phyloP scores from a whole-genome alignment of 345 rosid genomes.

The Aquilaria malaccensis region DNA sequence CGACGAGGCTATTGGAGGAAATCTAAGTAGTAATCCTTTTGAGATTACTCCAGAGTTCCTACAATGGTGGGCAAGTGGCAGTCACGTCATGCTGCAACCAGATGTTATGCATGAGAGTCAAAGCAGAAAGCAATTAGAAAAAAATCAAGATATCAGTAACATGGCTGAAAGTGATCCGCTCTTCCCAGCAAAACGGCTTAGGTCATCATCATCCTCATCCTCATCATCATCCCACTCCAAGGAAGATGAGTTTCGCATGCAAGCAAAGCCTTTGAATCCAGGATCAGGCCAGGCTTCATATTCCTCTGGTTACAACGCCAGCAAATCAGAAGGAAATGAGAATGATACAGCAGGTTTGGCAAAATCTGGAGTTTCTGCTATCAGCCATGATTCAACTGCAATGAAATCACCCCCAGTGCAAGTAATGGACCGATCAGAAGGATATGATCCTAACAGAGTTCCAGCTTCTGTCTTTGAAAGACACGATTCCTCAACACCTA shows the following conservation, averaged over 20 bases:
- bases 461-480: constrained; percentile 49
- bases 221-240: constrained; percentile 32
- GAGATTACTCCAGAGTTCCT: constrained; percentile 10
- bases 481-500: constrained; percentile 26
- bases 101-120: constrained; percentile 10
- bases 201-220: constrained; percentile 26
- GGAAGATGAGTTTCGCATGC: constrained; percentile 20
- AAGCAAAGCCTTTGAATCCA: constrained; percentile 8
- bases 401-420: constrained; percentile 63
- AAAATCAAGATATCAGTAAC: constrained; percentile 4
- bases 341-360: constrained; percentile 13
- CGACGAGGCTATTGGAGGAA: constrained; percentile 12
- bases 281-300: neutral
- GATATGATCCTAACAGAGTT: constrained; percentile 45
- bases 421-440: constrained; percentile 53
- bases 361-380: constrained; percentile 34
- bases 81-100: constrained; percentile 16
- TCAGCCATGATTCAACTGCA: constrained; percentile 32
- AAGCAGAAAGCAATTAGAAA: constrained; percentile 16
- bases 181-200: constrained; percentile 6
- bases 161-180: constrained; percentile 2
- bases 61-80: constrained; percentile 11
- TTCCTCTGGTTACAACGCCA: constrained; percentile 11
- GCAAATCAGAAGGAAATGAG: constrained; percentile 14
- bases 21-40: constrained; percentile 8